Percentiles rank a stretch among this genome's conserved stretches.
Conservation (phyloP, 2,329 filamentous ascomycete genomes). For the Sporothrix humicola region DNA sequence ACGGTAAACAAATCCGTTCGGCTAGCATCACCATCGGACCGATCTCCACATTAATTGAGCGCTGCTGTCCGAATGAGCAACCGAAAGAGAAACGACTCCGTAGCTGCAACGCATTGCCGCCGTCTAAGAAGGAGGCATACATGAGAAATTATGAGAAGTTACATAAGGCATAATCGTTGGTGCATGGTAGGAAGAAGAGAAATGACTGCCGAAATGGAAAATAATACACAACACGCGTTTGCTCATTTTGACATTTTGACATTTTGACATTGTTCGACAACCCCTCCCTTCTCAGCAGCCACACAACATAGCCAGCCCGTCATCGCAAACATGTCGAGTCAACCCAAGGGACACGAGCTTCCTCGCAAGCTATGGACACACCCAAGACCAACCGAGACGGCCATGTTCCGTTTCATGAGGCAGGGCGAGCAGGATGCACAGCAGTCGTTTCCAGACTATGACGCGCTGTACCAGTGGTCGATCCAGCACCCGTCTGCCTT, state of each 20-base stretch:
- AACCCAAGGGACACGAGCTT: slow-evolving; percentile 7
- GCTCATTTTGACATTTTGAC: too few species aligned
- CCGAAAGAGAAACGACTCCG: too few species aligned
- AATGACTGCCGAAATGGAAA: too few species aligned
- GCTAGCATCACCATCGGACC: not conserved
- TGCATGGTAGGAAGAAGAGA: too few species aligned
- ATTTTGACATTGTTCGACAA: too few species aligned
- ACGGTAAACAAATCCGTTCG: not conserved
- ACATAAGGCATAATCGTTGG: too few species aligned
- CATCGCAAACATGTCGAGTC: slow-evolving; percentile 3
- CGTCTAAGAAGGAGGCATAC: too few species aligned
- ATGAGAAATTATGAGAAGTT: too few species aligned
- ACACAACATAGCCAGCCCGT: not conserved
- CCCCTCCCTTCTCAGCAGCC: too few species aligned
- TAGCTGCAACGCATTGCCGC: too few species aligned
- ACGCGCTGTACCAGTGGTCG: slow-evolving; percentile 11
- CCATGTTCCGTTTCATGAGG: slow-evolving; percentile 16
- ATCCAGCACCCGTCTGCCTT: slow-evolving; percentile 18
- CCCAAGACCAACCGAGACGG: slow-evolving; percentile 8
- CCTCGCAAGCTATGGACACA: slow-evolving; percentile 20
- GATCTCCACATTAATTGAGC: not conserved
- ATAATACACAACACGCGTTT: too few species aligned
- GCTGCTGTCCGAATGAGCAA: too few species aligned
- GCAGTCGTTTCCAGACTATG: not conserved
- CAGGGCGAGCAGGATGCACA: not conserved